Conservation (phyloP, 257 asterid genomes). For the Nicotiana noctiflora region DNA sequence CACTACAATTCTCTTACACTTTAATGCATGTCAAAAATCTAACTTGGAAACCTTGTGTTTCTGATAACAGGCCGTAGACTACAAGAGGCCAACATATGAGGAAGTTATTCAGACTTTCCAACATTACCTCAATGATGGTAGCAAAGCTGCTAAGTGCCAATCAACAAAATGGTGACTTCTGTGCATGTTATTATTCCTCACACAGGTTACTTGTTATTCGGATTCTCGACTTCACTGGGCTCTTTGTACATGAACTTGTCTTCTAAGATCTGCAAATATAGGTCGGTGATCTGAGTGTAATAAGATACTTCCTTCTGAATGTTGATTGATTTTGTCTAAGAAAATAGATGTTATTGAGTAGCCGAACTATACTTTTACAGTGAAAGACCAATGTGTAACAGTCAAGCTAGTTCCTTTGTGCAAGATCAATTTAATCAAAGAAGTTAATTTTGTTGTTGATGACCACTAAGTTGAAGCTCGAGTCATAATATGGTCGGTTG, state of each 20-base stretch:
- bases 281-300: conserved; percentile 3
- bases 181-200: conserved; percentile 12
- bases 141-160: conserved; percentile 67
- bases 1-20: neutral
- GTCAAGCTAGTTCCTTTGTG: neutral
- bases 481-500: neutral
- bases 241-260: conserved; percentile 7
- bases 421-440: conserved; percentile 1
- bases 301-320: neutral
- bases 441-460: neutral
- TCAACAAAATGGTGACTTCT: conserved; percentile 76
- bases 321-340: neutral
- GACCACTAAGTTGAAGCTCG: neutral
- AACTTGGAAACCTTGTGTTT: neutral
- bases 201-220: neutral
- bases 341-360: neutral
- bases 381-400: neutral
- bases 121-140: conserved; percentile 38
- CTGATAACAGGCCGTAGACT: conserved; percentile 72
- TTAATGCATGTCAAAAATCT: neutral
- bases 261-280: conserved; percentile 3
- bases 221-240: neutral
- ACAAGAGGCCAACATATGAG: conserved; percentile 94
- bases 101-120: conserved; percentile 67
- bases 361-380: neutral